A percentile compares a stretch with the other conserved stretches of the same genome.
These are phyloP conservation scores for Fraxinus nigra DNA, from an alignment of 305 asterid species.

Conservation along the genomic window DNA sequence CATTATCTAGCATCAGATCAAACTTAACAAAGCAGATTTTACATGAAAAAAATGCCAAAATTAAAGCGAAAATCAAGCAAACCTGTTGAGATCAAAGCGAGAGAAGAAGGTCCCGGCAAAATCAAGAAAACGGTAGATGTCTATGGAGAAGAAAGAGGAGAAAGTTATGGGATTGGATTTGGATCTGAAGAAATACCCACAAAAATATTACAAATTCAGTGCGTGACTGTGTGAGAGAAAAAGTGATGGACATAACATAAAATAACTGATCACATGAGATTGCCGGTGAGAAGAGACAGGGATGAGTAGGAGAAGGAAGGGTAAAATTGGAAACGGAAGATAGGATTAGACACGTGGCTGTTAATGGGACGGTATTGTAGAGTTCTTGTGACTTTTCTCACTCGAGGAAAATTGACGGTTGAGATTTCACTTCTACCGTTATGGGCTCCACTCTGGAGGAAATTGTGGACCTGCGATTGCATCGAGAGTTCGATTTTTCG, in stretches of 20 bases:
- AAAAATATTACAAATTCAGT: slow-evolving; percentile 14
- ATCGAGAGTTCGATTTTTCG: not conserved
- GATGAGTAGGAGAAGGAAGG: slow-evolving; percentile 69
- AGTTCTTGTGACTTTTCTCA: slow-evolving; percentile 27
- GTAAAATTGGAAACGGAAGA: slow-evolving; percentile 23
- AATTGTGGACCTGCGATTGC: not conserved
- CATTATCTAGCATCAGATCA: slow-evolving; percentile 31
- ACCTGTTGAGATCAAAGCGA: slow-evolving; percentile 40
- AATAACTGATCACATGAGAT: slow-evolving; percentile 55
- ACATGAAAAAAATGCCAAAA: not conserved
- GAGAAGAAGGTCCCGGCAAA: slow-evolving; percentile 34
- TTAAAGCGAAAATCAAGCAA: slow-evolving; percentile 23
- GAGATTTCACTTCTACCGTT: not conserved
- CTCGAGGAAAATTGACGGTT: slow-evolving; percentile 23
- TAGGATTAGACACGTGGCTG: slow-evolving; percentile 40
- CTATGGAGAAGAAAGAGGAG: not conserved
- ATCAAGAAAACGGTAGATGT: not conserved
- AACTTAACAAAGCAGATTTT: slow-evolving; percentile 9
- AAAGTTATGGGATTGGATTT: not conserved
- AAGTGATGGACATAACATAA: slow-evolving; percentile 3
- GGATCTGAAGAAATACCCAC: slow-evolving; percentile 26
- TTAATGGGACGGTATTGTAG: slow-evolving; percentile 26
- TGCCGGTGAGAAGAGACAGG: slow-evolving; percentile 58
- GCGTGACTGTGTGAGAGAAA: slow-evolving; percentile 24
- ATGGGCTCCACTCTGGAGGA: slow-evolving; percentile 14